Base-by-base conservation (phyloP, 176 grass and related monocot species). In the Rhynchospora pubera region DNA sequence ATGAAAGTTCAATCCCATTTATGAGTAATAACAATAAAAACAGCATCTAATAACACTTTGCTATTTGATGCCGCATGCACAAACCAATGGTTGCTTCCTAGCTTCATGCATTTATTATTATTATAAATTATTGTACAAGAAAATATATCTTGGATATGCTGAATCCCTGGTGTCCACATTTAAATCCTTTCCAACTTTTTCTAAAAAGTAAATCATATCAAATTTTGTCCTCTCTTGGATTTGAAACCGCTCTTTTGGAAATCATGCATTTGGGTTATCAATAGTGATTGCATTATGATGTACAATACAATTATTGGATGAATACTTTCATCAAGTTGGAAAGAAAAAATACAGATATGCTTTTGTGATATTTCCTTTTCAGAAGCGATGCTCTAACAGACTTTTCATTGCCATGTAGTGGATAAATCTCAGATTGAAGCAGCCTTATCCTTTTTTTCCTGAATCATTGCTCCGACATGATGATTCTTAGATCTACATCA, bases 301-400 rank as follows among this genome's bases (percentile, higher is more conserved):
- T 71, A 18, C 15, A 30, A 68, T 68, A 4, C 6, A 51, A 51
- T 30, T 65, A 13, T 32, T 22, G 2, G 23, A 65, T 28, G 62
- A 65, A 12, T 24, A 57, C 24, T 69, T 32, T 69, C 21, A 43
- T 56, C 34, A 72, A 72, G 9, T 46, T 72, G 67, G 18, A 72
- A 47, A 66, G 7, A 72, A 16, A 44, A 1, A 70, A 9, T 16
- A 42, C 12, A 72, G 43, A 75, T 45, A 65, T 65, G 55, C 22
- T 65, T 22, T 65, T 81, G 42, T 81, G 79, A 11, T n/a, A 18
- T 81, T 63, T 81, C 22, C 21, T 81, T 81, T 81, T 81, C 58
- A 79, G 16, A 61, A 58, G 30, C 1, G 55, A 60, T 32, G 52
- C 15, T 60, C 76, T 79, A 58, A 57, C 22, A 60, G 23, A 57